phyloP scores from a whole-genome alignment of 1,139 yeast species.

The Kluyveromyces sp. region DNA sequence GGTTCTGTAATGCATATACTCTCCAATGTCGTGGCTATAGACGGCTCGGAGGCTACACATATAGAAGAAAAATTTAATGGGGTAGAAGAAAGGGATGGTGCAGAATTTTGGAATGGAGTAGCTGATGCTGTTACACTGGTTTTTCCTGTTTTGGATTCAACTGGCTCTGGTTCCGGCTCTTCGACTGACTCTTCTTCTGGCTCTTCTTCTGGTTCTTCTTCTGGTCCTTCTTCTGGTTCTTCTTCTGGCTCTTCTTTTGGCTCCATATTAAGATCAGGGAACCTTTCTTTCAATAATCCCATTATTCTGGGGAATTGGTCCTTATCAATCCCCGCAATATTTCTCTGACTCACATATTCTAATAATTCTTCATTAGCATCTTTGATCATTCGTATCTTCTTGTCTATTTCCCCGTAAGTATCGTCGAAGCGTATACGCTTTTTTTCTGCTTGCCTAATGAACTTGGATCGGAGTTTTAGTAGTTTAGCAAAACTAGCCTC shows the following conservation, averaged over 20 bases:
- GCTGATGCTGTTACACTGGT: too few relatives aligned
- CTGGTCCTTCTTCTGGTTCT: background rate
- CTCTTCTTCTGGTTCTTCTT: background rate
- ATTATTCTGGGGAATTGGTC: background rate
- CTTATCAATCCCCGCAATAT: background rate
- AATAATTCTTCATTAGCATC: slow-evolving; percentile 2
- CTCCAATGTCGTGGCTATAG: slow-evolving; percentile 14
- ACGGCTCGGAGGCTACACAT: slow-evolving; percentile 12
- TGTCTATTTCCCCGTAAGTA: background rate
- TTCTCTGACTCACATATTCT: background rate
- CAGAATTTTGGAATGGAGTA: too few relatives aligned
- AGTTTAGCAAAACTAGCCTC: slow-evolving; percentile 17
- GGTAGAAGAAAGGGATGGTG: background rate
- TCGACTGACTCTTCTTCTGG: background rate
- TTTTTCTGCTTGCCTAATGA: background rate
- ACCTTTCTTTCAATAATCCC: background rate
- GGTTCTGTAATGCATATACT: slow-evolving; percentile 9
- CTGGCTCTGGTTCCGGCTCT: background rate
- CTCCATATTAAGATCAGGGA: background rate
- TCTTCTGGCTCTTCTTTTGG: background rate
- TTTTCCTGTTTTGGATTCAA: too few relatives aligned
- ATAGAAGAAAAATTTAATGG: background rate
- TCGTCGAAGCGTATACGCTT: slow-evolving; percentile 2
- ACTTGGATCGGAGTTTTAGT: slow-evolving; percentile 6
- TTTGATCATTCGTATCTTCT: slow-evolving; percentile 1